Conservation (phyloP, 2,329 filamentous ascomycete genomes). For the Coniochaeta hoffmannii region DNA sequence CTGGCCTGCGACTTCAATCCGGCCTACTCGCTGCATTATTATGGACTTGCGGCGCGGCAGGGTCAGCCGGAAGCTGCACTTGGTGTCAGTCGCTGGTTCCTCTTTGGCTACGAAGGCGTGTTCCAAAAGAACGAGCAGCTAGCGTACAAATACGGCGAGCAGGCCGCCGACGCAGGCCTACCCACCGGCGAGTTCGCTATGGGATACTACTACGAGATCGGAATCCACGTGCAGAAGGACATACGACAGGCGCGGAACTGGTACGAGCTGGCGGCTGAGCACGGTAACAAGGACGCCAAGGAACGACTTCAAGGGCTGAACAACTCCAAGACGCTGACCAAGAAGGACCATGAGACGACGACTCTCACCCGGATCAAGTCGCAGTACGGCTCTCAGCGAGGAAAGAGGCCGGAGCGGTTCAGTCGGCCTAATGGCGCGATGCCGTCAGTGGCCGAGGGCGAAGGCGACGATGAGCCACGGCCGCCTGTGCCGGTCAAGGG, state of each 20-base stretch:
- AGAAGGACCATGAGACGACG: constrained; percentile 86
- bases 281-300: constrained; percentile 85
- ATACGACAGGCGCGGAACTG: constrained; percentile 75
- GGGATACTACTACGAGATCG: constrained; percentile 96
- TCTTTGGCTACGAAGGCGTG: constrained; percentile 86
- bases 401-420: constrained; percentile 53
- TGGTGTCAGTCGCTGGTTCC: constrained; percentile 96
- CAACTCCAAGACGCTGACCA: constrained; percentile 75
- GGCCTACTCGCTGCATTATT: constrained; percentile 88
- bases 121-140: constrained; percentile 95
- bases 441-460: constrained; percentile 41
- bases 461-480: constrained; percentile 5
- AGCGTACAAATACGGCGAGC: constrained; percentile 82
- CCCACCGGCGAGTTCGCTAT: constrained; percentile 92
- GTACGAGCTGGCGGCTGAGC: constrained; percentile 84
- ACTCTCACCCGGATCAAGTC: constrained; percentile 84
- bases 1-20: constrained; percentile 93
- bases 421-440: constrained; percentile 38
- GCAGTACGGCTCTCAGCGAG: constrained; percentile 62
- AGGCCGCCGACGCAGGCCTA: constrained; percentile 74
- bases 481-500: constrained; percentile 11
- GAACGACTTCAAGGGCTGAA: constrained; percentile 77
- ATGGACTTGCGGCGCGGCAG: constrained; percentile 84
- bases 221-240: constrained; percentile 82
- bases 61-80: constrained; percentile 91